Evolutionary conservation across 805 yeast species (phyloP).

Genomic region (Sugiyamaella qingdaonensis): DNA sequence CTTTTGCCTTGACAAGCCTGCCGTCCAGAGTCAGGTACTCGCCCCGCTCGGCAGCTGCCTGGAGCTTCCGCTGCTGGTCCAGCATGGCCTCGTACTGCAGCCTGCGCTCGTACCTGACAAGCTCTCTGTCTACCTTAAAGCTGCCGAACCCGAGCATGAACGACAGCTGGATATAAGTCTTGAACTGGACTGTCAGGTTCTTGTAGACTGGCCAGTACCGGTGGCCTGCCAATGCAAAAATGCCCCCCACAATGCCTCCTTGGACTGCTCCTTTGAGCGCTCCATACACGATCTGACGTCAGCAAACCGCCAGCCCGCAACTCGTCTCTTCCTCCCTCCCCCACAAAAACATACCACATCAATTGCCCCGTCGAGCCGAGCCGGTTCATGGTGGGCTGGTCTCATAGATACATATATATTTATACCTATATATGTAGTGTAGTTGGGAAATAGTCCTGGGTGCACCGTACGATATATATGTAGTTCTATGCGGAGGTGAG

Average conservation of each 20-base stretch:
- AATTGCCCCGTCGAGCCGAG: conserved; percentile 23
- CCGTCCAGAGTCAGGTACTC: conserved; percentile 17
- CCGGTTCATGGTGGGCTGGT: conserved; percentile 28
- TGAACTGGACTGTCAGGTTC: conserved; percentile 21
- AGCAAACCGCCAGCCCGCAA: neutral
- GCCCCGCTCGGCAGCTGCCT: conserved; percentile 22
- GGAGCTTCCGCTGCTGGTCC: conserved; percentile 16
- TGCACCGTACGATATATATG: no score
- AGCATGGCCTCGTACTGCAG: conserved; percentile 14
- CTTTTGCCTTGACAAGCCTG: neutral
- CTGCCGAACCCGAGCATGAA: conserved; percentile 18
- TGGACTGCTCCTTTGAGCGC: conserved; percentile 20
- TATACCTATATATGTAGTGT: no score
- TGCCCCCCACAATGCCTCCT: conserved; percentile 21
- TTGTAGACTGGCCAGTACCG: conserved; percentile 21
- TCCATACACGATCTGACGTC: conserved; percentile 15
- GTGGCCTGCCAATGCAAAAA: conserved; percentile 16
- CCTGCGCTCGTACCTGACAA: conserved; percentile 20
- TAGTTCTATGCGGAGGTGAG: no score
- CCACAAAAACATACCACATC: conserved; percentile 18
- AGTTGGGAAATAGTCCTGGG: no score
- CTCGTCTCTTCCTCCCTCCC: neutral
- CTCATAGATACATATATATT: conserved; percentile 7
- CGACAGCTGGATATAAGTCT: conserved; percentile 20
- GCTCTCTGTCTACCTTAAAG: conserved; percentile 18